Conservation (phyloP, 1,284 basidiomycete species). For the Neolentinus lepideus region DNA sequence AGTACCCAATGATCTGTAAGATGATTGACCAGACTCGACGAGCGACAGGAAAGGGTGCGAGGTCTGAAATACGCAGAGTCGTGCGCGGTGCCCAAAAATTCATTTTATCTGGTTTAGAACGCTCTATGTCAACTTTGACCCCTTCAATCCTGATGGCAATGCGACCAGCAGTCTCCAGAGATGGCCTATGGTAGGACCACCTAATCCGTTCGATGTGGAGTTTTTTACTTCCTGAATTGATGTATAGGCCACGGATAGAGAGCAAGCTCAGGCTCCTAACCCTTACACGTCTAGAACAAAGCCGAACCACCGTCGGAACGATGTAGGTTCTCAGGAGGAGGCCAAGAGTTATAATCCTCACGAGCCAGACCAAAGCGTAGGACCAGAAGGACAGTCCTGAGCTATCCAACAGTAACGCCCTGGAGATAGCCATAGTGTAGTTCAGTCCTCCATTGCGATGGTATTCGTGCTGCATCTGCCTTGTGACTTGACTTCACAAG, state of each 20-base stretch:
- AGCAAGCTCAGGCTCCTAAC: slow-evolving; percentile 66
- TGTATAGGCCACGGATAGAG: slow-evolving; percentile 68
- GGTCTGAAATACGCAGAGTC: slow-evolving; percentile 39
- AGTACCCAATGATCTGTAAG: slow-evolving; percentile 27
- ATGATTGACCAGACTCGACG: slow-evolving; percentile 39
- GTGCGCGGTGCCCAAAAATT: slow-evolving; percentile 24
- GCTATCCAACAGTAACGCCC: not conserved
- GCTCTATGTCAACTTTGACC: slow-evolving; percentile 45
- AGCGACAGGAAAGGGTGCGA: slow-evolving; percentile 49
- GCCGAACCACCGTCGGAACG: slow-evolving; percentile 51
- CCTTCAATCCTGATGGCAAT: slow-evolving; percentile 57
- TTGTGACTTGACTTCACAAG: not conserved
- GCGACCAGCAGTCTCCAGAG: slow-evolving; percentile 37
- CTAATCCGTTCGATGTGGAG: slow-evolving; percentile 62
- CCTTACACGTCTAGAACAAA: slow-evolving; percentile 52
- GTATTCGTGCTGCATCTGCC: not conserved
- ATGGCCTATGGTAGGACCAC: slow-evolving; percentile 44
- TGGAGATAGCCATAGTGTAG: not conserved
- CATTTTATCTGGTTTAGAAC: slow-evolving; percentile 14
- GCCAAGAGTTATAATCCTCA: slow-evolving; percentile 43
- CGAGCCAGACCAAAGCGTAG: slow-evolving; percentile 35
- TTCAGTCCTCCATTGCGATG: not conserved
- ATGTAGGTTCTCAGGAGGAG: slow-evolving; percentile 58
- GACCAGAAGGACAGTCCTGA: slow-evolving; percentile 25
- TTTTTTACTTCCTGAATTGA: slow-evolving; percentile 43